Conservation (phyloP, 192 early-diverging fungal genomes). For the Allomyces javanicus region DNA sequence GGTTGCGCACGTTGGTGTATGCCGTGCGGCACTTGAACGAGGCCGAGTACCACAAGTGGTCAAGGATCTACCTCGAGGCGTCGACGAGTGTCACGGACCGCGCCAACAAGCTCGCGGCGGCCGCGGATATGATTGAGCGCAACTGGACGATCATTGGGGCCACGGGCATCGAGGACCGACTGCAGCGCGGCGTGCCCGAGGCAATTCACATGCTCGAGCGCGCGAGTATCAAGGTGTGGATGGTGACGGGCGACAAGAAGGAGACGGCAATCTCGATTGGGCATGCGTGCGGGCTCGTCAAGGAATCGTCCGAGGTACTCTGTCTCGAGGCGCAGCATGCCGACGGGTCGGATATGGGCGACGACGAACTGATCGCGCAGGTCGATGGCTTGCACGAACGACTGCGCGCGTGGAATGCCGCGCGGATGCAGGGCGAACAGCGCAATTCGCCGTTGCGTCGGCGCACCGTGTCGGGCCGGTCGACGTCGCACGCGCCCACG, state of each 20-base stretch:
- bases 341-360: constrained; percentile 11
- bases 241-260: constrained; percentile 42
- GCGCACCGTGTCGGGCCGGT: background rate
- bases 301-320: constrained; percentile 18
- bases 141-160: constrained; percentile 24
- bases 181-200: constrained; percentile 37
- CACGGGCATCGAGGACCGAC: constrained; percentile 38
- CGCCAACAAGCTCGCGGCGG: constrained; percentile 21
- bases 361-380: constrained; percentile 10
- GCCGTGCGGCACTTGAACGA: constrained; percentile 43
- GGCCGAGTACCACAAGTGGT: constrained; percentile 48
- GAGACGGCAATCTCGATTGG: constrained; percentile 49
- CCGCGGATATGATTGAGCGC: constrained; percentile 21
- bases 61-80: constrained; percentile 45
- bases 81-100: constrained; percentile 40
- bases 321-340: constrained; percentile 15
- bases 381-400: background rate
- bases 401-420: background rate
- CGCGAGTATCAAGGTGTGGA: constrained; percentile 32
- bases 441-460: background rate
- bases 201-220: constrained; percentile 31
- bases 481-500: constrained; percentile 2
- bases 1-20: constrained; percentile 64
- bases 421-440: background rate
- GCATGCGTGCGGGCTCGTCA: constrained; percentile 48